Conservation (phyloP, 2,329 filamentous ascomycete species). For the Ceratocystis lukuohia region DNA sequence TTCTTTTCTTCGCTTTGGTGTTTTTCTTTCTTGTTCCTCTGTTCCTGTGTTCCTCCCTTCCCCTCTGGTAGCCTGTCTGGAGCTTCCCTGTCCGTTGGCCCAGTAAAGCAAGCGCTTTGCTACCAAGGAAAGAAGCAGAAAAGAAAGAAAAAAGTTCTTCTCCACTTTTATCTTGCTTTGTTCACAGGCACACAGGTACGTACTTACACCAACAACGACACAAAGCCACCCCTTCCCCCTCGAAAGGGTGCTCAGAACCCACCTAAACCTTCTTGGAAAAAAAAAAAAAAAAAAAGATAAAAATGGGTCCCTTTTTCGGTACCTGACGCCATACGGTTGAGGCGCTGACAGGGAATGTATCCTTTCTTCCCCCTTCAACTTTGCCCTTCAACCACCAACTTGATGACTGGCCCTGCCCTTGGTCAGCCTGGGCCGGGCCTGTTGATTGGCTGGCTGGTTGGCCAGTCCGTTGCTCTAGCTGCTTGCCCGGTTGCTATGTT, state of each 20-base stretch:
- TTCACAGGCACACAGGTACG: neutral
- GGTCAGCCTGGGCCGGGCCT: neutral
- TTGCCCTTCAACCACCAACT: too few species aligned
- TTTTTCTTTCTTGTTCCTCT: neutral
- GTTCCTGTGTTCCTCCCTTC: neutral
- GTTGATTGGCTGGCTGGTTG: neutral
- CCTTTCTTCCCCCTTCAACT: neutral
- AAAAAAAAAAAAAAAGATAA: neutral
- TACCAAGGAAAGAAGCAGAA: neutral
- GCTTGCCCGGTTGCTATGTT: constrained; percentile 1
- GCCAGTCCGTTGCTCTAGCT: neutral
- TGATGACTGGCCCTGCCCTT: too few species aligned
- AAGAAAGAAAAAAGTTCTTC: neutral
- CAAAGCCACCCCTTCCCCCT: neutral
- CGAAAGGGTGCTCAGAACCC: neutral
- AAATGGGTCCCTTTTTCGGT: constrained; percentile 9
- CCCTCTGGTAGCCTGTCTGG: neutral
- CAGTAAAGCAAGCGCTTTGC: constrained; percentile 3
- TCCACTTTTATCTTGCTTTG: neutral
- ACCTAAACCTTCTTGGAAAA: too few species aligned
- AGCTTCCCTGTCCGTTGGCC: constrained; percentile 4
- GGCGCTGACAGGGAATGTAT: constrained; percentile 5
- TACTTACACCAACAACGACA: neutral
- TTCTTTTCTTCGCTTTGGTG: neutral
- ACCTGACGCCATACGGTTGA: constrained; percentile 12